Evolutionary conservation across 176 grass and related monocot species (phyloP).

Genomic region (Carex littledalei): DNA sequence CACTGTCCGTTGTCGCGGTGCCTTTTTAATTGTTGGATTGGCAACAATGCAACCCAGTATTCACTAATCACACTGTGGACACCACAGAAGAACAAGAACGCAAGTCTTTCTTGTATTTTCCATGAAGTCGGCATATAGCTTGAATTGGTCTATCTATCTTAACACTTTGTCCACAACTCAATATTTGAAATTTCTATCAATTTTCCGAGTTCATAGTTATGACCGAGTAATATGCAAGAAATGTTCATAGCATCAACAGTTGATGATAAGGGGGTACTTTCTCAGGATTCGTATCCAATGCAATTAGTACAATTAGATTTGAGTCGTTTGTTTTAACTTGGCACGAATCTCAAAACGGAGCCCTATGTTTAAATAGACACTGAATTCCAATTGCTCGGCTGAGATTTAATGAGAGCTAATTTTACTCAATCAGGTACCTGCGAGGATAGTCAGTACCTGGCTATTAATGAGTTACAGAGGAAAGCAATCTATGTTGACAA

Average conservation of each 20-base stretch:
- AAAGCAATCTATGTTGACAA: conserved; percentile 18
- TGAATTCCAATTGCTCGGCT: too few relatives aligned
- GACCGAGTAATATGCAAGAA: conserved; percentile 11
- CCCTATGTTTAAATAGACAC: too few relatives aligned
- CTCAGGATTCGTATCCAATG: too few relatives aligned
- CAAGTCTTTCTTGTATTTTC: background rate
- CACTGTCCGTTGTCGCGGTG: background rate
- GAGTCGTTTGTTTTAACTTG: too few relatives aligned
- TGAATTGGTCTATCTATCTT: background rate
- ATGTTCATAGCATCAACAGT: background rate
- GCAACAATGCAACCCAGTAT: background rate
- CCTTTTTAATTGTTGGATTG: background rate
- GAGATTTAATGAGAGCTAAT: too few relatives aligned
- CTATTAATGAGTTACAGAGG: background rate
- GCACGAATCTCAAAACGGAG: too few relatives aligned
- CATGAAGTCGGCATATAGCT: background rate
- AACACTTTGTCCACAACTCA: background rate
- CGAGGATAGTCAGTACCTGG: too few relatives aligned
- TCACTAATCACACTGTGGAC: background rate
- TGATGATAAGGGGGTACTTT: conserved; percentile 1
- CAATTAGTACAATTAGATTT: too few relatives aligned
- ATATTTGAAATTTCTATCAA: background rate
- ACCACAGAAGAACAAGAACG: background rate
- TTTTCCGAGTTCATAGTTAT: background rate
- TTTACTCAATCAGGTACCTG: too few relatives aligned